These are phyloP conservation scores for Trichophyton schoenleinii DNA, from an alignment of 2,329 filamentous ascomycete species.

Conservation along the genomic window DNA sequence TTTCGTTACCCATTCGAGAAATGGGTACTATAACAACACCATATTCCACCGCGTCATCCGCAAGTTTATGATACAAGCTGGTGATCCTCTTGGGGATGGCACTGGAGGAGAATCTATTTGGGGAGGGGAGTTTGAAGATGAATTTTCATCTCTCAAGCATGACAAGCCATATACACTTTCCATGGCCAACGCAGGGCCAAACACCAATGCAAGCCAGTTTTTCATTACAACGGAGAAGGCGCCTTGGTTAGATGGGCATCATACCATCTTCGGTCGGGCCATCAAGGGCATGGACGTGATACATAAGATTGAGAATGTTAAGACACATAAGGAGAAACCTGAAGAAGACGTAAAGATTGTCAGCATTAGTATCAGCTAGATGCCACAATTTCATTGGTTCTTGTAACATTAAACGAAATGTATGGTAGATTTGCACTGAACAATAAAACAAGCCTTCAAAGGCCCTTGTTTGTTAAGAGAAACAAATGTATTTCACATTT, in stretches of 20 bases:
- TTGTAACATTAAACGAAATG: no score
- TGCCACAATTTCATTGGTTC: background rate
- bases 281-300: slow-evolving; percentile 87
- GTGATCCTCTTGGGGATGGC: slow-evolving; percentile 76
- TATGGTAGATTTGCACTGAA: no score
- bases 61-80: slow-evolving; percentile 92
- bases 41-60: slow-evolving; percentile 95
- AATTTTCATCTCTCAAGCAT: slow-evolving; percentile 81
- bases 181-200: slow-evolving; percentile 94
- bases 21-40: slow-evolving; percentile 92
- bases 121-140: slow-evolving; percentile 85
- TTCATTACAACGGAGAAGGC: slow-evolving; percentile 98
- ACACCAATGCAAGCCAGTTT: slow-evolving; percentile 93
- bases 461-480: background rate
- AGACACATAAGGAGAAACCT: slow-evolving; percentile 81
- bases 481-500: background rate
- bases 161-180: slow-evolving; percentile 93
- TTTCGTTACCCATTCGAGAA: slow-evolving; percentile 81
- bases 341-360: slow-evolving; percentile 97
- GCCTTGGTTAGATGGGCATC: slow-evolving; percentile 90
- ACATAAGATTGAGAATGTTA: slow-evolving; percentile 85
- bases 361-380: slow-evolving; percentile 47
- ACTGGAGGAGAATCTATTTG: slow-evolving; percentile 87
- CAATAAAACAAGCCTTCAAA: background rate
- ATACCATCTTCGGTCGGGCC: slow-evolving; percentile 88